Conservation (phyloP, 1,284 basidiomycete species). For the Puccinia polysora region DNA sequence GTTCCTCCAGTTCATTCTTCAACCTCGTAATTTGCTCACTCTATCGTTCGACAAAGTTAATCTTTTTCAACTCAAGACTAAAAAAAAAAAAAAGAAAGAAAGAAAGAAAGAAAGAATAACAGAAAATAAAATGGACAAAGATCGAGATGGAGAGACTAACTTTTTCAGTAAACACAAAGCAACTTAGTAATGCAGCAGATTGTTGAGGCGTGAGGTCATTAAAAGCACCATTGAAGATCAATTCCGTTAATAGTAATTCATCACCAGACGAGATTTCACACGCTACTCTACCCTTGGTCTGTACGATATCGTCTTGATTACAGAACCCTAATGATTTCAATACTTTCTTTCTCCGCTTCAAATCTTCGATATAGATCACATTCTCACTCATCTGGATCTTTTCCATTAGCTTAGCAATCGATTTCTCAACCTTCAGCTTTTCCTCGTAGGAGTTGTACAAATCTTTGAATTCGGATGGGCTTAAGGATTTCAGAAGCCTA, state of each 20-base stretch:
- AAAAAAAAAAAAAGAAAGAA: too few relatives aligned
- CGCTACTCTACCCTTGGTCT: conserved; percentile 95
- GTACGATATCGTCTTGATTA: conserved; percentile 80
- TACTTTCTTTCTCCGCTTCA: conserved; percentile 91
- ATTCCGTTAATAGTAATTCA: conserved; percentile 89
- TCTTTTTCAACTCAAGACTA: too few relatives aligned
- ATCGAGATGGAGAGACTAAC: conserved; percentile 57
- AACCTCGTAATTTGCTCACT: conserved; percentile 80
- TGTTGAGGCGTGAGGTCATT: conserved; percentile 84
- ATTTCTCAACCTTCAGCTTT: conserved; percentile 72
- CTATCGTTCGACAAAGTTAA: too few relatives aligned
- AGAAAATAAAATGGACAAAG: too few relatives aligned
- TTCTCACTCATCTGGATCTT: conserved; percentile 80
- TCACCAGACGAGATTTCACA: conserved; percentile 98
- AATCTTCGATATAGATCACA: conserved; percentile 90
- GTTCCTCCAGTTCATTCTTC: conserved; percentile 85
- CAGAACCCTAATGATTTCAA: conserved; percentile 88
- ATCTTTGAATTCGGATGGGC: conserved; percentile 67
- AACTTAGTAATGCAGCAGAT: conserved; percentile 83
- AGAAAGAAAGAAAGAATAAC: too few relatives aligned
- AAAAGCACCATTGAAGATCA: conserved; percentile 96
- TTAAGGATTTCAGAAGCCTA: conserved; percentile 70
- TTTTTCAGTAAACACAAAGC: conserved; percentile 97
- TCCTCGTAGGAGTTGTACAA: conserved; percentile 73
- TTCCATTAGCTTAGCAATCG: conserved; percentile 66